Base-by-base conservation (phyloP, 1,139 yeast genomes). In the Zygosaccharomyces pseudobailii region DNA sequence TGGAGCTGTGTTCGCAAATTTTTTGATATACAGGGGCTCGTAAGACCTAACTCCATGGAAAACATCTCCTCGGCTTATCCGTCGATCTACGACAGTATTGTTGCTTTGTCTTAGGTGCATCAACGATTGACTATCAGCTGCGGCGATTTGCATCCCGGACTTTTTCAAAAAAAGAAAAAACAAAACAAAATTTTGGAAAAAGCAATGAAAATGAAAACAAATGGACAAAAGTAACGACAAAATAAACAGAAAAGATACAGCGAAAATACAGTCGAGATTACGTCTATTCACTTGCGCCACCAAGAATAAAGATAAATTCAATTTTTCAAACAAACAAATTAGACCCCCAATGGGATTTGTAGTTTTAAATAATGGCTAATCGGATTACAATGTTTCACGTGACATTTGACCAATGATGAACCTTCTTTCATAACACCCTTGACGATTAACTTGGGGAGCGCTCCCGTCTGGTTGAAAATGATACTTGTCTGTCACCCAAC, bases 1-100 rank as follows among this genome's bases (percentile, higher is more conserved):
- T 54, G 55, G 55, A 50, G 55, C 34, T 54, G 55, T 28, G 54
- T 54, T 19, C 48, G 38, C 34, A 54, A 51, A 24, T 54, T 49
- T 30, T 53, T 49, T 36, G 52, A 53, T 7, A 40, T 49, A 17
- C 47, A 54, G 30, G 27, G 32, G 2, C 35, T 47, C 20, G 40
- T 43, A 10, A 41, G 43, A 24, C 55, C 55, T 6, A 46, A 45
- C 39, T 36, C 53, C 4, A 21, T 50, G 36, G 39, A 41, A 17
- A 43, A 34, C 21, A 31, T 50, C 9, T 40, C 40, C 32, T 38
- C 38, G 9, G 34, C 27, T n/a, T 48, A 50, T 33, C 53, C 53
- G 21, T 36, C 44, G 24, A 42, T 50, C 23, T 45, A 33, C 36
- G 46, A 40, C 6, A 48, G 40, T 13, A 43, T 38, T 10, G 28